Evolutionary conservation across 495 filamentous ascomycete species (phyloP).

Genomic region (Poronia punctata): DNA sequence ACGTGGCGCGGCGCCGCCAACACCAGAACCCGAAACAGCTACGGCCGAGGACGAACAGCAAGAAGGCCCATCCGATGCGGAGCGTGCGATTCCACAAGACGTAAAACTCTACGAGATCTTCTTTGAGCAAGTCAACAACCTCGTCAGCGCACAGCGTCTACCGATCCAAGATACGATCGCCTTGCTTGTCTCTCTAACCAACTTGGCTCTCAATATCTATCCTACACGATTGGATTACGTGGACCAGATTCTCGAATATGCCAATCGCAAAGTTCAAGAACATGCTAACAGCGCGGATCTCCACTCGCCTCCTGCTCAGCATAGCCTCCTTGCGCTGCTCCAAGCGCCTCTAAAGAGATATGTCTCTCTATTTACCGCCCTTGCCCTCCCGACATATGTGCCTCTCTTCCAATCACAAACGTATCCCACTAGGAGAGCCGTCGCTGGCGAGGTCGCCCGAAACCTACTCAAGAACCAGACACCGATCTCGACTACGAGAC

Average conservation of each 20-base stretch:
- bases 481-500: constrained; percentile 61
- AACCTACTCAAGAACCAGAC: constrained; percentile 75
- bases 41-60: constrained; percentile 31
- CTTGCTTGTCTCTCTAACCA: constrained; percentile 81
- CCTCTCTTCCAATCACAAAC: constrained; percentile 87
- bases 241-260: constrained; percentile 86
- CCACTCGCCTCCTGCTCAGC: constrained; percentile 78
- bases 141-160: constrained; percentile 83
- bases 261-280: constrained; percentile 78
- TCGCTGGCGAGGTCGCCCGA: constrained; percentile 79
- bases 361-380: constrained; percentile 84
- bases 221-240: constrained; percentile 90
- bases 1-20: background rate
- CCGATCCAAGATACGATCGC: constrained; percentile 94
- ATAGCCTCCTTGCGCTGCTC: constrained; percentile 80
- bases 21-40: constrained; percentile 26
- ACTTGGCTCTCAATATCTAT: constrained; percentile 92
- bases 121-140: constrained; percentile 88
- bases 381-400: constrained; percentile 85
- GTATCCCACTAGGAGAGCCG: constrained; percentile 82
- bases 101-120: constrained; percentile 95
- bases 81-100: constrained; percentile 67
- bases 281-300: constrained; percentile 90
- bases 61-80: constrained; percentile 42
- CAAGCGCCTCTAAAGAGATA: constrained; percentile 85